Evolutionary conservation across 805 yeast genomes (phyloP), one percentile per base, ranked within the genome.

Genomic region (Nakazawaea anatomiae): DNA sequence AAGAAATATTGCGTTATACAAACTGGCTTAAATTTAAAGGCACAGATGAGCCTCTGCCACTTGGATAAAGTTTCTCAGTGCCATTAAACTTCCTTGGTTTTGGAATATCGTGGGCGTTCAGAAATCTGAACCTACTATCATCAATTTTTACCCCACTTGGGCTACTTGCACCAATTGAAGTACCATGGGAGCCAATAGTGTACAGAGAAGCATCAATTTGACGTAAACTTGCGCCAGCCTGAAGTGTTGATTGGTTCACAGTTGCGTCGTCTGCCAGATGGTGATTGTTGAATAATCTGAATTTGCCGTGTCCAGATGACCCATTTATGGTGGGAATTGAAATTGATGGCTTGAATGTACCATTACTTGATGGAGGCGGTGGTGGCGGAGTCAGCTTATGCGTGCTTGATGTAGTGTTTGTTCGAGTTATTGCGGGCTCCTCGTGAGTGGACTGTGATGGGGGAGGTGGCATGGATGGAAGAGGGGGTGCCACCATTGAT

Each of bases 11-110:
- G 25, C 25, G 25, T 18, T 39, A 49, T 31, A 39, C 48, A 40
- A 31, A 49, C 12, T 30, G 42, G 27, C 40, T 34, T 7, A 91
- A 70, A 57, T 88, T 82, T 55, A 91, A 69, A 1, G 97, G 97
- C 38, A 91, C 94, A 35, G 96, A 87, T 31, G 90, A 80, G 3
- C 98, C 98, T 58, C 96, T 77, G 11, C 98, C 98, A 68, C 96
- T 88, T 14, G 98, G 97, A 69, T 94, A 94, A 56, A 90, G 71
- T 64, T 92, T 90, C 52, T 77, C 77, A 44, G 76, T 76, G 4
- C 83, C 87, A 48, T 78, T 82, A 61, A 87, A 89, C 46, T 78
- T 76, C 57, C 98, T 75, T n/a, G 99, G 98, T 58, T 81, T 82
- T 0, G 99, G 98, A 43, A 94, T 71, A 28, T 89, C 85, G 42